Evolutionary conservation across 1,139 yeast genomes (phyloP), one percentile per base, ranked within the genome.

Genomic region (Geotrichum australiense): DNA sequence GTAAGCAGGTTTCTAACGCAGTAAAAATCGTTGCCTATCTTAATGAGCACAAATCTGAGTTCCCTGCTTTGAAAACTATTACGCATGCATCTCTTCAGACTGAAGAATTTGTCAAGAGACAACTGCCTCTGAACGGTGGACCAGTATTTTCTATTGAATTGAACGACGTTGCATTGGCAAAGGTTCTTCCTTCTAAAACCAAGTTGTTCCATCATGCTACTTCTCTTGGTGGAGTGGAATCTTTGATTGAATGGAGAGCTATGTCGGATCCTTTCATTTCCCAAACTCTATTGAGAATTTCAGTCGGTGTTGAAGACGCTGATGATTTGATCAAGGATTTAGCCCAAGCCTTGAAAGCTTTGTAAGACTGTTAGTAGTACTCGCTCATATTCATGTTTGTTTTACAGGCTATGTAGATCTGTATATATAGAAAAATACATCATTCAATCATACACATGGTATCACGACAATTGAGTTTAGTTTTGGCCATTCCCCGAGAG

Each of bases 221-320:
- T 0, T 84, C 95, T 4, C 68, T 89, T 23, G 96, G 96, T 30
- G 95, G 96, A n/a, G 85, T 83, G 5, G 96, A 89, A 60, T 82
- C 94, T 43, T 68, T 87, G 53, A 76, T 87, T 47, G 96, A 89
- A 62, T 86, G 96, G 95, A 74, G 96, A 56, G 80, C 86, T 1
- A 58, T 87, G 64, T 71, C 84, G 38, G 96, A 86, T 56, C 59
- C 70, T 1, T 54, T 63, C 2, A 79, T 78, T 11, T 64, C 72
- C 27, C 71, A 74, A 20, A 70, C 72, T 1, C 60, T 86, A 30
- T 62, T 87, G 36, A 73, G 96, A 58, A 64, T 87, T 4, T 82
- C 94, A 46, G 69, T 83, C 40, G 97, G 96, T 14, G 71, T 79
- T 35, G 96, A 87, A 57, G 72, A 79, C 51, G 69, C 74, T 1